Percentiles rank a stretch among this genome's conserved stretches.
Conservation (phyloP, 1,139 yeast species). For the Yamadazyma taylorii region DNA sequence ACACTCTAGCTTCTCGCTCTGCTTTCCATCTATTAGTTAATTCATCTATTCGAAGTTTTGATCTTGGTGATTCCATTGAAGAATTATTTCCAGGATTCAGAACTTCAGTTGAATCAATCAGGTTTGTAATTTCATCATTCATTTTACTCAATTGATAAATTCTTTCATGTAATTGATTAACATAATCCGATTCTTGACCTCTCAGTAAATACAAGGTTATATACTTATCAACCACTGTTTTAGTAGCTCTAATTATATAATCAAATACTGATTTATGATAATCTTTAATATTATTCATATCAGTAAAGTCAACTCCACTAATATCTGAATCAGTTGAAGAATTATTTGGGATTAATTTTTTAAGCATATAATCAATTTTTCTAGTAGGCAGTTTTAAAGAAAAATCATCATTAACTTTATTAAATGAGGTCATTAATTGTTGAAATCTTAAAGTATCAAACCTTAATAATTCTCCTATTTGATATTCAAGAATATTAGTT, state of each 20-base stretch:
- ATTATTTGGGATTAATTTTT: slow-evolving; percentile 17
- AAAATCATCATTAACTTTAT: slow-evolving; percentile 56
- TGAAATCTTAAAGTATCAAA: slow-evolving; percentile 41
- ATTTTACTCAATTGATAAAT: slow-evolving; percentile 30
- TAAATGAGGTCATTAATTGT: slow-evolving; percentile 46
- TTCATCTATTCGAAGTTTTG: slow-evolving; percentile 57
- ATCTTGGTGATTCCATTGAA: slow-evolving; percentile 28
- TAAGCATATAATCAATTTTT: slow-evolving; percentile 43
- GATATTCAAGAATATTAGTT: slow-evolving; percentile 31
- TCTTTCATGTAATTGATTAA: slow-evolving; percentile 29
- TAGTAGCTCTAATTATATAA: slow-evolving; percentile 60
- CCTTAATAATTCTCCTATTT: slow-evolving; percentile 38
- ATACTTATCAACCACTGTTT: slow-evolving; percentile 57
- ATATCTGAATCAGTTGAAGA: slow-evolving; percentile 9
- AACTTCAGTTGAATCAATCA: slow-evolving; percentile 15
- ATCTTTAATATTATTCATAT: slow-evolving; percentile 38
- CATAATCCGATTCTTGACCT: slow-evolving; percentile 26
- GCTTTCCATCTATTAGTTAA: slow-evolving; percentile 64
- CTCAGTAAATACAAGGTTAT: slow-evolving; percentile 44
- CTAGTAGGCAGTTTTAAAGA: slow-evolving; percentile 58
- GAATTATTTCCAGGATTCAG: slow-evolving; percentile 4
- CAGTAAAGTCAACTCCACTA: slow-evolving; percentile 17
- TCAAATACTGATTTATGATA: slow-evolving; percentile 54
- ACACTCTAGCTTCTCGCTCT: slow-evolving; percentile 67
- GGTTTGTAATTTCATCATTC: slow-evolving; percentile 24